Percentiles rank a stretch among this genome's conserved stretches.
These are phyloP conservation scores for Galerina marginata DNA, from an alignment of 768 basidiomycete species.

Conservation along the genomic window DNA sequence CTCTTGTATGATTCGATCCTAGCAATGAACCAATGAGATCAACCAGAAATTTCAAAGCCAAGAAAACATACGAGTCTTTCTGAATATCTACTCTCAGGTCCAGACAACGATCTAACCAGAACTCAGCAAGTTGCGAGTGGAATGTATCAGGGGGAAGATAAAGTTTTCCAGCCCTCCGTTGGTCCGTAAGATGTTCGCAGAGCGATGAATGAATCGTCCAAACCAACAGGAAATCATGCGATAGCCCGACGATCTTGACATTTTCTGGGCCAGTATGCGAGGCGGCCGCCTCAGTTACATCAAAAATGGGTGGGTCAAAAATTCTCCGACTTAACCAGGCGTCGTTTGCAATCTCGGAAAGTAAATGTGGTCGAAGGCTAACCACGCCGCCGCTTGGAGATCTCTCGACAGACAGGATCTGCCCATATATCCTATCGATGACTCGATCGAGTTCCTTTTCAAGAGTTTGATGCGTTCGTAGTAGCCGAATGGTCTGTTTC, in stretches of 20 bases:
- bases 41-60: too few relatives aligned
- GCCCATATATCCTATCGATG: neutral
- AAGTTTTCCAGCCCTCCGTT: neutral
- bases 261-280: too few relatives aligned
- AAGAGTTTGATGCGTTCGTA: neutral
- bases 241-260: neutral
- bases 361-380: neutral
- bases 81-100: too few relatives aligned
- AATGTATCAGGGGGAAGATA: constrained; percentile 1
- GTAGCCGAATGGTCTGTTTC: too few relatives aligned
- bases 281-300: too few relatives aligned
- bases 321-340: too few relatives aligned
- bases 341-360: too few relatives aligned
- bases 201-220: neutral
- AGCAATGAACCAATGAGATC: too few relatives aligned
- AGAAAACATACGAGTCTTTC: too few relatives aligned
- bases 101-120: neutral
- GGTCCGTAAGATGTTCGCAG: neutral
- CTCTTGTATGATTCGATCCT: too few relatives aligned
- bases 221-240: neutral
- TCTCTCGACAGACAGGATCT: constrained; percentile 1
- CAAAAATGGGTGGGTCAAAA: too few relatives aligned
- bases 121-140: constrained; percentile 7
- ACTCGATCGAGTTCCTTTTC: neutral
- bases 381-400: neutral